Evolutionary conservation across 2,329 filamentous ascomycete species (phyloP), one percentile per base, ranked within the genome.

Genomic region (Ceratocystis albifundus): DNA sequence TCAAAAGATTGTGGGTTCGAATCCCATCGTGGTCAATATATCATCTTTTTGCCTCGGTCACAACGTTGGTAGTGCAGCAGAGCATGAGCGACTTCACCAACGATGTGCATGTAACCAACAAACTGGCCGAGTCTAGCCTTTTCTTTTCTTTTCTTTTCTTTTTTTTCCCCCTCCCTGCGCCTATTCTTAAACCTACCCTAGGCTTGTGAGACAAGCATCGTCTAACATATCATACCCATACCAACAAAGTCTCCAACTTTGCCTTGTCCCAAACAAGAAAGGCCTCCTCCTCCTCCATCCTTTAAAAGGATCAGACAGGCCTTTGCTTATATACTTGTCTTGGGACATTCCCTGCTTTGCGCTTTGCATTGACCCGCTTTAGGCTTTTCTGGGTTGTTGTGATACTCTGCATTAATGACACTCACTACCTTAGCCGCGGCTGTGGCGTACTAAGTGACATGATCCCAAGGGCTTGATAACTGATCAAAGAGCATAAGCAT

Each of bases 1-100:
- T 66, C 64, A 66, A 66, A 66, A 66, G 41, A 66, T 66, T 66
- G 44, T 66, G 57, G 64, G 55, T 66, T 62, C 57, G 64, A 66
- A 66, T 66, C 53, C 64, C 64, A 66, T 66, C 64, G 57, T 66
- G 53, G 64, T 53, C 64, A 50, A 20, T 20, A 28, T 7, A 5
- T 17, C 20, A 22, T 66, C 50, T 61, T 61, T 28, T 53, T 28
- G 20, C 12, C 46, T 50, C 2, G 3, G 4, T 25, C 48, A 53
- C 20, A 53, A 15, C 20, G 15, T 10, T 30, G 30, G 30, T 30
- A 30, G 30, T 30, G 30, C 20, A 53, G 48, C 20, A 20, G 46
- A 4, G 20, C 46, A n/a, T 6, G 6, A 7, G n/a, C 45, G 22
- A n/a, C 48, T 53, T 53, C 48, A 53, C 20, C 32, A 25, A 25